These are phyloP conservation scores for Truncatella angustata DNA, from an alignment of 2,329 filamentous ascomycete genomes.

Conservation along the genomic window DNA sequence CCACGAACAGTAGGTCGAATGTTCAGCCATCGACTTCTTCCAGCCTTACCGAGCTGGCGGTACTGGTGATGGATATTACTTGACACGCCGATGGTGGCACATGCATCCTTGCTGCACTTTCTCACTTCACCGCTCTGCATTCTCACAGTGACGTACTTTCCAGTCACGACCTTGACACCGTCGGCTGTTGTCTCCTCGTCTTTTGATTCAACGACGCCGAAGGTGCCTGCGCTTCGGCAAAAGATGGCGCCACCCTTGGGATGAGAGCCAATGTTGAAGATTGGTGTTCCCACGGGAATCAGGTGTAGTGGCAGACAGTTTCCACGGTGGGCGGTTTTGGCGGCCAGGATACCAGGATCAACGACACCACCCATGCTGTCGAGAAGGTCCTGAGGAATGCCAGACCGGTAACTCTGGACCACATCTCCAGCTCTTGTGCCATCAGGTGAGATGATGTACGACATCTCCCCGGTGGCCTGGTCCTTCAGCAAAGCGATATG, in stretches of 20 bases:
- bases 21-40: conserved; percentile 88
- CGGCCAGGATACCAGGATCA: conserved; percentile 93
- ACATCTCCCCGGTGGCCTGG: conserved; percentile 70
- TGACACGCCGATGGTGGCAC: conserved; percentile 88
- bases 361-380: conserved; percentile 89
- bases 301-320: conserved; percentile 96
- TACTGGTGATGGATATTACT: conserved; percentile 94
- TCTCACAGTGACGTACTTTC: conserved; percentile 78
- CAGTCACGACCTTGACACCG: conserved; percentile 60
- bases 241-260: conserved; percentile 78
- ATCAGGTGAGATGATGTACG: conserved; percentile 93
- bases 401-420: conserved; percentile 86
- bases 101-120: conserved; percentile 85
- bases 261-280: conserved; percentile 84
- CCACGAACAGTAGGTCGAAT: conserved; percentile 94
- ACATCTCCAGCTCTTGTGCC: conserved; percentile 89
- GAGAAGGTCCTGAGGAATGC: conserved; percentile 83
- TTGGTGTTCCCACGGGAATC: conserved; percentile 89
- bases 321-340: conserved; percentile 88
- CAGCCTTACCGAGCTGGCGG: conserved; percentile 89
- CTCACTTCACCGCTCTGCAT: conserved; percentile 92
- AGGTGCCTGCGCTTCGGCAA: conserved; percentile 91
- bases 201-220: conserved; percentile 84
- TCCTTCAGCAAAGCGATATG: conserved; percentile 87
- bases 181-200: conserved; percentile 69